A percentile compares a stretch with the other conserved stretches of the same genome.
phyloP scores from a whole-genome alignment of 495 filamentous ascomycete species.

The Daldinia vernicosa region DNA sequence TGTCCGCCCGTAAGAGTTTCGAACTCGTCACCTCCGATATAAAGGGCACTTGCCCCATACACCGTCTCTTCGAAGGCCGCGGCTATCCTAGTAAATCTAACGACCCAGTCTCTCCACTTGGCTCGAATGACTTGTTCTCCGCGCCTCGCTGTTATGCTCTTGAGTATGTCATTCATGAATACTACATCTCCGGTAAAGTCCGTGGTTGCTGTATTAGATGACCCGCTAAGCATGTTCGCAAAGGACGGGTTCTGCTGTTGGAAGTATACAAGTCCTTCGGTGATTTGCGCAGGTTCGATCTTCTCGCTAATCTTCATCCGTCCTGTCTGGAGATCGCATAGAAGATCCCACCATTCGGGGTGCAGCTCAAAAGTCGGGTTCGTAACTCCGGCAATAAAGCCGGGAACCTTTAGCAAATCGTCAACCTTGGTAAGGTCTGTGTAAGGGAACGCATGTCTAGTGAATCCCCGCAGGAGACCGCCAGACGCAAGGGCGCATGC shows the following conservation, averaged over 20 bases:
- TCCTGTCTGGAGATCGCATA: constrained; percentile 92
- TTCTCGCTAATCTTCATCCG: constrained; percentile 90
- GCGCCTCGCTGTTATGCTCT: constrained; percentile 83
- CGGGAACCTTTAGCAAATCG: constrained; percentile 92
- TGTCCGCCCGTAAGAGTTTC: constrained; percentile 76
- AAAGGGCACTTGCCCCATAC: constrained; percentile 89
- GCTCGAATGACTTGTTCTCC: constrained; percentile 90
- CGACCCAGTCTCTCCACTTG: constrained; percentile 90
- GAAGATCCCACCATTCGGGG: constrained; percentile 96
- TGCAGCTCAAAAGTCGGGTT: constrained; percentile 96
- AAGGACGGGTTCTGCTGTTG: constrained; percentile 77
- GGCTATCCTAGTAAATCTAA: constrained; percentile 88
- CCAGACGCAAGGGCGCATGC: constrained; percentile 93
- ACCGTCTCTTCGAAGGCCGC: constrained; percentile 96
- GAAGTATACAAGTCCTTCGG: constrained; percentile 84
- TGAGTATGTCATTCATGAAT: constrained; percentile 87
- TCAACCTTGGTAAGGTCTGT: constrained; percentile 98
- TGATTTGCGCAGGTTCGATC: constrained; percentile 78
- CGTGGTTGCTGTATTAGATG: constrained; percentile 50
- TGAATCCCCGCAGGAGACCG: constrained; percentile 94
- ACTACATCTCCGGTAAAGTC: constrained; percentile 88
- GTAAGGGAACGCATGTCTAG: constrained; percentile 97
- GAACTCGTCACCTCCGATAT: constrained; percentile 79
- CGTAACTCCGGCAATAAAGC: constrained; percentile 97
- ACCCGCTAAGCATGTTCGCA: constrained; percentile 56